Percentiles rank a stretch among this genome's conserved stretches.
Evolutionary conservation across 768 basidiomycete species (phyloP).

Genomic region (Lactarius deliciosus): DNA sequence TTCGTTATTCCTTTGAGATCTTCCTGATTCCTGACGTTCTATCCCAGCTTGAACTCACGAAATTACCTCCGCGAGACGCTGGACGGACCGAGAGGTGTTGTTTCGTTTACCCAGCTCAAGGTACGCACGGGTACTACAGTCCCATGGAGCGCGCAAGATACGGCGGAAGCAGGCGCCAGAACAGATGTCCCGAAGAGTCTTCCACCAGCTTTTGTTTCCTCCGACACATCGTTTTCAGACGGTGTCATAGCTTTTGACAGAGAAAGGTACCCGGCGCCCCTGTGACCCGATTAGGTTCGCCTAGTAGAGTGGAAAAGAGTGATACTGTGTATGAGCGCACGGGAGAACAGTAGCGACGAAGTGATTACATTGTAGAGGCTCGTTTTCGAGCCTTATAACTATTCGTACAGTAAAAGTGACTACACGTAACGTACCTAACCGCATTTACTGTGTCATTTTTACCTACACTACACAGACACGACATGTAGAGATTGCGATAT

Average conservation of each 20-base stretch:
- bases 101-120: neutral
- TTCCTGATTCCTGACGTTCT: neutral
- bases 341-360: too few relatives aligned
- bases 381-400: too few relatives aligned
- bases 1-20: neutral
- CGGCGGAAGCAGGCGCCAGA: neutral
- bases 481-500: too few relatives aligned
- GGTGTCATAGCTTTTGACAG: neutral
- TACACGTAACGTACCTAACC: too few relatives aligned
- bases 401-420: too few relatives aligned
- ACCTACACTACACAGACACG: too few relatives aligned
- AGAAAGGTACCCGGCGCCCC: too few relatives aligned
- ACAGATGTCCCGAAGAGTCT: neutral
- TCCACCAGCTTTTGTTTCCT: neutral
- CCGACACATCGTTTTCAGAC: neutral
- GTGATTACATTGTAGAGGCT: too few relatives aligned
- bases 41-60: neutral
- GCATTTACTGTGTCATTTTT: too few relatives aligned
- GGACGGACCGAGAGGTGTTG: neutral
- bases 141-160: neutral
- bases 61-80: neutral
- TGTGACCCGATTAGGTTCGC: too few relatives aligned
- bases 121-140: neutral
- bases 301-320: too few relatives aligned
- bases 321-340: too few relatives aligned